Base-by-base conservation (phyloP, 1,139 yeast genomes). In the Scheffersomyces parashehatae region DNA sequence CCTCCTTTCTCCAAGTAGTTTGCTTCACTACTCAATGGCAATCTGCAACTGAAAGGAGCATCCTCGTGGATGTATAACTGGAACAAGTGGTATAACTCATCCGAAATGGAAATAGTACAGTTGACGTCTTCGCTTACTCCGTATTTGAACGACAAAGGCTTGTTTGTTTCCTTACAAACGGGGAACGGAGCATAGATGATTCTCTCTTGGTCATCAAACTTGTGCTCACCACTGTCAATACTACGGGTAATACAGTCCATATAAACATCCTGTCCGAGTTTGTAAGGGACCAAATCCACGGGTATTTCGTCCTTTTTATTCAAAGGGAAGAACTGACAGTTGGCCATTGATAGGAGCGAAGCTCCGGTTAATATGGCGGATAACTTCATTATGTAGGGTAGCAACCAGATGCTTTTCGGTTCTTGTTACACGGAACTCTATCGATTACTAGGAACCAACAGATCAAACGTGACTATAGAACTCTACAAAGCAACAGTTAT, bases 41-140 rank as follows among this genome's bases (percentile, higher is more conserved):
- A 55, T 45, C 87, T 70, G 61, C 95, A 86, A 45, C 87, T 77
- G 57, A 82, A 81, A 26, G 95, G 95, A 3, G 77, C 83, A 60
- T 86, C 95, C 60, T 85, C 87, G 59, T 86, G 95, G 43, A 86
- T 70, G 56, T 85, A 85, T 41, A 85, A 68, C 64, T 86, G 93
- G 60, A 86, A 84, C 47, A 85, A 62, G 55, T 86, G 95, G 58
- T 78, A 86, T 40, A 81, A 60, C 53, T 83, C 86, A 59, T 86
- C 93, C n/a, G 79, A 72, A 42, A 86, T 73, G 7, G 67, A 68
- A 36, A 86, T 69, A 2, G 91, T 82, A 59, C 95, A 86, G 51
- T 79, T 78, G 44, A 78, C 47, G 42, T 77, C 79, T 50, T 76
- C 81, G 49, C 75, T 78, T 2, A 66, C 62, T 0, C 83, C 83